Evolutionary conservation across 2,329 filamentous ascomycete species (phyloP).

Genomic region (Nannizziopsis arthrosporioides): DNA sequence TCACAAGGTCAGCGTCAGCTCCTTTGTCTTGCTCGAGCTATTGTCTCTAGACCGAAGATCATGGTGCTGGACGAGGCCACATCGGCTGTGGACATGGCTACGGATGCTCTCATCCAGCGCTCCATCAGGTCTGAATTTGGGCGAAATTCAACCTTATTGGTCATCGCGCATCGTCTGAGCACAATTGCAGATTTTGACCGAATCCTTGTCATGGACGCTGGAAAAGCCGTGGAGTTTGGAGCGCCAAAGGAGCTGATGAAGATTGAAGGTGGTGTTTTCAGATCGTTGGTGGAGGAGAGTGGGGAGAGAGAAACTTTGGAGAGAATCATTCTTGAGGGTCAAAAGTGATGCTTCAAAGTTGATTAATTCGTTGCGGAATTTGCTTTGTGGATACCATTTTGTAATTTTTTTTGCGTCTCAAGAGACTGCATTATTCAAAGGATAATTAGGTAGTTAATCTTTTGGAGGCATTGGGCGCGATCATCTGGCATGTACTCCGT

Average conservation of each 20-base stretch:
- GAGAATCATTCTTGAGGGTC: constrained; percentile 19
- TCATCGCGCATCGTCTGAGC: constrained; percentile 64
- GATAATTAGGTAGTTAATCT: neutral
- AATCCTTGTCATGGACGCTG: constrained; percentile 59
- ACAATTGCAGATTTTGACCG: constrained; percentile 68
- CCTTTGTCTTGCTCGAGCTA: constrained; percentile 60
- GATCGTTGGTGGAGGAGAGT: constrained; percentile 41
- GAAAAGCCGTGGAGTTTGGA: constrained; percentile 56
- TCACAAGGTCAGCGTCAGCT: constrained; percentile 68
- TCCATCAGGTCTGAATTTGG: constrained; percentile 61
- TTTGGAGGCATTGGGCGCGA: neutral
- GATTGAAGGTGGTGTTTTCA: constrained; percentile 42
- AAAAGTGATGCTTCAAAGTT: neutral
- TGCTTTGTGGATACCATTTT: neutral
- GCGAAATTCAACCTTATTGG: constrained; percentile 49
- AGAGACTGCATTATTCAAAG: no score
- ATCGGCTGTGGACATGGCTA: constrained; percentile 65
- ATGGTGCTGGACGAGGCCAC: constrained; percentile 75
- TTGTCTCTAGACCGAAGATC: constrained; percentile 59
- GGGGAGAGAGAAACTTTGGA: constrained; percentile 26
- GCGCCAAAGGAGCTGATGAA: constrained; percentile 51
- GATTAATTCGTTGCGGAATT: neutral
- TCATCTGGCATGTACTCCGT: neutral
- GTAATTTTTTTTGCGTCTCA: no score
- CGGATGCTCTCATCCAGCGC: constrained; percentile 61